Evolutionary conservation across 2,329 filamentous ascomycete genomes (phyloP).

Genomic region (Emmonsiellopsis sp.): DNA sequence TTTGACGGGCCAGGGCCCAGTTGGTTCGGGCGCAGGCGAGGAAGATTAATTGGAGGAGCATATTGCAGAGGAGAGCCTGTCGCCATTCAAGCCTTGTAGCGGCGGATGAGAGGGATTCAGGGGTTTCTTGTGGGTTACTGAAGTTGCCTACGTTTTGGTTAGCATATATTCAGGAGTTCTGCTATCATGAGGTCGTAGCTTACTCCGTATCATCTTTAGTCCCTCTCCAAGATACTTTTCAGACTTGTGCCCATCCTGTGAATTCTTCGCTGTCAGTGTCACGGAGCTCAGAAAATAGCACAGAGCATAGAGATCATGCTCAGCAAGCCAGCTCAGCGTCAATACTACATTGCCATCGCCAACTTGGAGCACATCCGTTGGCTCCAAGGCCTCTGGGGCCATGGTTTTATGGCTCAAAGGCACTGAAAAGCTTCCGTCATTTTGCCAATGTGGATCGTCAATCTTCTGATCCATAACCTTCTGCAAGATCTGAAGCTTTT

Average conservation of each 20-base stretch:
- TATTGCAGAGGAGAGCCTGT: slow-evolving; percentile 55
- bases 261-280: slow-evolving; percentile 47
- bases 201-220: slow-evolving; percentile 41
- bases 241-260: slow-evolving; percentile 43
- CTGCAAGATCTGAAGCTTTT: slow-evolving; percentile 49
- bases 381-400: slow-evolving; percentile 28
- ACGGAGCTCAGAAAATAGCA: slow-evolving; percentile 51
- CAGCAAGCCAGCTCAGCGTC: slow-evolving; percentile 51
- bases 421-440: slow-evolving; percentile 39
- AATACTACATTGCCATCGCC: slow-evolving; percentile 37
- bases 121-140: slow-evolving; percentile 29
- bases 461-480: slow-evolving; percentile 42
- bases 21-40: slow-evolving; percentile 61
- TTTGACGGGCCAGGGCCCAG: slow-evolving; percentile 55
- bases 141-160: slow-evolving; percentile 23
- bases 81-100: slow-evolving; percentile 55
- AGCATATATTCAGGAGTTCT: slow-evolving; percentile 11
- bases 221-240: slow-evolving; percentile 51
- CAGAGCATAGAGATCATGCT: slow-evolving; percentile 50
- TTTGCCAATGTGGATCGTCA: slow-evolving; percentile 35
- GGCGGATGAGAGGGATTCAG: slow-evolving; percentile 49
- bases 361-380: slow-evolving; percentile 33
- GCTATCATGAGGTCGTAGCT: slow-evolving; percentile 5
- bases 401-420: slow-evolving; percentile 31
- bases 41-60: slow-evolving; percentile 62